Base-by-base conservation (phyloP, 345 rosid species). In the thale cress (Arabidopsis thaliana) region DNA sequence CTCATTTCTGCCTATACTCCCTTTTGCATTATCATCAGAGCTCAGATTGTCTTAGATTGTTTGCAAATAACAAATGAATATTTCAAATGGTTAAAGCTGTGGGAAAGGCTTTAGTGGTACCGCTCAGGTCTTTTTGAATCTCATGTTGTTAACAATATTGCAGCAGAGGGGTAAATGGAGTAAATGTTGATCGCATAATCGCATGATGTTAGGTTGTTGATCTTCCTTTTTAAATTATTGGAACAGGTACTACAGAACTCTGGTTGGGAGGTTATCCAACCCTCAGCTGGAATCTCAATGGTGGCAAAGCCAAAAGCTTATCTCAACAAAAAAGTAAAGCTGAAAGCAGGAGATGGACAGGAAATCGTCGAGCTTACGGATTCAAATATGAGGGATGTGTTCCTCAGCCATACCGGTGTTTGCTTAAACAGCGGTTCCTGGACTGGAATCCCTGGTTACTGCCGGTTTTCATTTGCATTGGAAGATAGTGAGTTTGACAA, bases 401-500 rank as follows among this genome's bases (percentile, higher is more conserved):
- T 94, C 58, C 84, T 81, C 53, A 84, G 72, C 67, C 78, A 86
- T 8, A 89, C 93, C 0, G 98, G 97, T 37, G 81, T 94, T 64
- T 94, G 97, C 65, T 85, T 94, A 75, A 94, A 91, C 82, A 81
- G 97, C 11, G 84, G 95, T 46, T 73, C 76, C 1, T 94, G 98
- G 97, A 89, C 96, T 0, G 97, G 98, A 65, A 83, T 91, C 23
- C 96, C 92, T 0, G 95, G 93, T 60, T 94, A 91, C 79, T 91
- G 98, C 82, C 95, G 98, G 81, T 91, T 94, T 81, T 76, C 91
- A 0, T 34, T 87, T 56, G 98, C 95, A 23, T 66, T 87, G 80
- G 94, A 87, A 75, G 95, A 85, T 20, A 69, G 73, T 14, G 89
- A 89, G 61, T 91, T 94, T 48, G 90, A 89, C 71, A 86, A 38